Evolutionary conservation across 805 yeast genomes (phyloP).

Genomic region (Metschnikowia borealis): DNA sequence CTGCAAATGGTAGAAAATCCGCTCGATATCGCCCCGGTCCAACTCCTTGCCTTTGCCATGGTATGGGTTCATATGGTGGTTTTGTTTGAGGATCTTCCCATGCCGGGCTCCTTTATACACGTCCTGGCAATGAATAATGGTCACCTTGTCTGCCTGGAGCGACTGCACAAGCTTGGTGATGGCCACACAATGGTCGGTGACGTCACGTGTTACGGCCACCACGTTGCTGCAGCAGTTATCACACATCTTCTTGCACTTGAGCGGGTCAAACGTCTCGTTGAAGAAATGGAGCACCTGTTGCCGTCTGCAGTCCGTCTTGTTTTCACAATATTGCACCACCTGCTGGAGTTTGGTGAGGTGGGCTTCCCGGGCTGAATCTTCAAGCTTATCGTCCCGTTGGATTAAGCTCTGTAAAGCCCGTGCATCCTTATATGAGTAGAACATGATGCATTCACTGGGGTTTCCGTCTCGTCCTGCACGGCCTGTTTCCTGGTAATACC

Average conservation of each 20-base stretch:
- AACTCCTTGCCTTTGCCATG: constrained; percentile 70
- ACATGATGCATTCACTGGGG: constrained; percentile 77
- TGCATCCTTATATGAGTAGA: constrained; percentile 77
- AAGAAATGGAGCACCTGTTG: constrained; percentile 86
- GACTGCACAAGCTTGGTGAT: constrained; percentile 57
- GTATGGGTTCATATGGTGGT: constrained; percentile 54
- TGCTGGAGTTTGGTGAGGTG: constrained; percentile 74
- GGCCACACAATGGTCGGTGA: constrained; percentile 58
- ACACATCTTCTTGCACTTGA: constrained; percentile 64
- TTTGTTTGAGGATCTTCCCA: constrained; percentile 56
- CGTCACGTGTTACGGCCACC: constrained; percentile 54
- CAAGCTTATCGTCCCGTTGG: constrained; percentile 67
- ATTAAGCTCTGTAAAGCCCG: constrained; percentile 72
- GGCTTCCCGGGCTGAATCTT: constrained; percentile 60
- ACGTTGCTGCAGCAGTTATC: constrained; percentile 65
- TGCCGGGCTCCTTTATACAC: constrained; percentile 68
- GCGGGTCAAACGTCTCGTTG: constrained; percentile 71
- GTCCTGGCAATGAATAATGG: constrained; percentile 79
- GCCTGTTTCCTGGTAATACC: constrained; percentile 97
- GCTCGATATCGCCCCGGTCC: constrained; percentile 68
- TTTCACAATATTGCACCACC: constrained; percentile 89
- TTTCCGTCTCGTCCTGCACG: constrained; percentile 97
- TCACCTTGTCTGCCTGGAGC: constrained; percentile 58
- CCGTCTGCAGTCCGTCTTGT: constrained; percentile 84
- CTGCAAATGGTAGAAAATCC: constrained; percentile 76